Percentiles rank a stretch among this genome's conserved stretches.
phyloP scores from a whole-genome alignment of 208 protist genomes.

The Strigomonas culicis region DNA sequence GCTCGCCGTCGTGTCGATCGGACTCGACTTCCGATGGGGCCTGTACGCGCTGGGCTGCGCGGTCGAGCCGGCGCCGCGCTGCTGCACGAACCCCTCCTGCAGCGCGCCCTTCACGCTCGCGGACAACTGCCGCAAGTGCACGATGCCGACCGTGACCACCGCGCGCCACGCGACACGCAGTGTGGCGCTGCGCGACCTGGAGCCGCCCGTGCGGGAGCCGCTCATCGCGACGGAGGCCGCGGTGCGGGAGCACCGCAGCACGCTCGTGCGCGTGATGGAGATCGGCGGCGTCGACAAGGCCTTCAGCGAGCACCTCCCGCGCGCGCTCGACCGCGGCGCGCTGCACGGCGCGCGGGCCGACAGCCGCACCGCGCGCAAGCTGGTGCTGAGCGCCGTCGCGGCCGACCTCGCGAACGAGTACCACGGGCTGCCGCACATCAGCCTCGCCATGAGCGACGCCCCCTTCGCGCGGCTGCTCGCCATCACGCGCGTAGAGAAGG shows the following conservation, averaged over 20 bases:
- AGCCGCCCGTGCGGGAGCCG: slow-evolving; percentile 7
- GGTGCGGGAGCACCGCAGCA: slow-evolving; percentile 12
- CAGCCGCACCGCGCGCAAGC: slow-evolving; percentile 20
- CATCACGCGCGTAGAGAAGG: slow-evolving; percentile 8
- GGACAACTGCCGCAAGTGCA: slow-evolving; percentile 24
- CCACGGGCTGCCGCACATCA: slow-evolving; percentile 22
- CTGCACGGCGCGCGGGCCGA: slow-evolving; percentile 19
- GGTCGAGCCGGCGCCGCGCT: slow-evolving; percentile 25
- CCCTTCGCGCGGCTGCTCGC: slow-evolving; percentile 29
- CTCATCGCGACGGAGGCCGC: slow-evolving; percentile 18
- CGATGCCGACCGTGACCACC: slow-evolving; percentile 25
- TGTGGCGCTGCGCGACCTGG: not conserved
- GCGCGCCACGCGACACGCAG: slow-evolving; percentile 18
- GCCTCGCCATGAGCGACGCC: slow-evolving; percentile 29
- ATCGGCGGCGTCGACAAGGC: slow-evolving; percentile 21
- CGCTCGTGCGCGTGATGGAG: slow-evolving; percentile 1
- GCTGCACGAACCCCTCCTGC: slow-evolving; percentile 40
- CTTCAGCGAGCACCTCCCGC: slow-evolving; percentile 25
- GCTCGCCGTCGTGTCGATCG: not conserved
- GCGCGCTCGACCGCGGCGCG: slow-evolving; percentile 13
- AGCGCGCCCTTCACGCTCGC: slow-evolving; percentile 17
- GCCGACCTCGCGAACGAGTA: slow-evolving; percentile 25
- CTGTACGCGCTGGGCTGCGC: slow-evolving; percentile 25
- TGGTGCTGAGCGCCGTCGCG: slow-evolving; percentile 23
- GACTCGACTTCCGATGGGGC: slow-evolving; percentile 24